phyloP scores from a whole-genome alignment of 2,329 filamentous ascomycete species.

The Botrytis aclada region DNA sequence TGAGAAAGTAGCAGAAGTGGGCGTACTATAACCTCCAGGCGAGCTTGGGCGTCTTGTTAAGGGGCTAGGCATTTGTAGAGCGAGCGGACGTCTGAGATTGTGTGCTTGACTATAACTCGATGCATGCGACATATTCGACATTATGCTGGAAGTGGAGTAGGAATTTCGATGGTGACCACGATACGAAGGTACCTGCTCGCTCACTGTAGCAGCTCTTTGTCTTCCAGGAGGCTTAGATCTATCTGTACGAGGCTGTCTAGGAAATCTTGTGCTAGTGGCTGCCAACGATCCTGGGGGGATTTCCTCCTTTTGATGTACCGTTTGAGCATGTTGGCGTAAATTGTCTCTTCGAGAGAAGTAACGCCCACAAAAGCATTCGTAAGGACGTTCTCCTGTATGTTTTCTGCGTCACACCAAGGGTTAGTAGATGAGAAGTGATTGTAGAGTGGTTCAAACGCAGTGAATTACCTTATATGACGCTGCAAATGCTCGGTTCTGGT shows the following conservation, averaged over 20 bases:
- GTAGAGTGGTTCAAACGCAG: constrained; percentile 15
- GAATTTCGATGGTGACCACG: constrained; percentile 80
- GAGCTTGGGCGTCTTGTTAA: constrained; percentile 61
- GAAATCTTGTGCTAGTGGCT: constrained; percentile 86
- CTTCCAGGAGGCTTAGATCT: constrained; percentile 72
- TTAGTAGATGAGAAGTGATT: constrained; percentile 24
- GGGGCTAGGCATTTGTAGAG: constrained; percentile 67
- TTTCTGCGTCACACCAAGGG: constrained; percentile 56
- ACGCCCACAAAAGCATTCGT: constrained; percentile 91
- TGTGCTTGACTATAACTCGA: constrained; percentile 50
- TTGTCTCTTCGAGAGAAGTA: constrained; percentile 95
- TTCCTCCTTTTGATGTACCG: constrained; percentile 95
- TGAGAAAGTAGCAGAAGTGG: constrained; percentile 79
- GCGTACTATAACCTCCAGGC: constrained; percentile 74
- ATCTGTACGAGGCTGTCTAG: constrained; percentile 87
- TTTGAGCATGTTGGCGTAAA: constrained; percentile 92
- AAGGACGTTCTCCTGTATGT: constrained; percentile 95
- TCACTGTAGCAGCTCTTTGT: constrained; percentile 72
- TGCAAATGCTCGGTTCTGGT: constrained; percentile 94
- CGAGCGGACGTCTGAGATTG: constrained; percentile 71
- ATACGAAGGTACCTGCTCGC: constrained; percentile 66
- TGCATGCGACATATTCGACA: constrained; percentile 68
- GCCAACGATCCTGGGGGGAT: constrained; percentile 92
- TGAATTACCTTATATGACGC: constrained; percentile 77
- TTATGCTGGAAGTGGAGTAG: constrained; percentile 82